Evolutionary conservation across 139 green algal genomes (phyloP), one percentile per base, ranked within the genome.

Genomic region (Coccomyxa sp.): DNA sequence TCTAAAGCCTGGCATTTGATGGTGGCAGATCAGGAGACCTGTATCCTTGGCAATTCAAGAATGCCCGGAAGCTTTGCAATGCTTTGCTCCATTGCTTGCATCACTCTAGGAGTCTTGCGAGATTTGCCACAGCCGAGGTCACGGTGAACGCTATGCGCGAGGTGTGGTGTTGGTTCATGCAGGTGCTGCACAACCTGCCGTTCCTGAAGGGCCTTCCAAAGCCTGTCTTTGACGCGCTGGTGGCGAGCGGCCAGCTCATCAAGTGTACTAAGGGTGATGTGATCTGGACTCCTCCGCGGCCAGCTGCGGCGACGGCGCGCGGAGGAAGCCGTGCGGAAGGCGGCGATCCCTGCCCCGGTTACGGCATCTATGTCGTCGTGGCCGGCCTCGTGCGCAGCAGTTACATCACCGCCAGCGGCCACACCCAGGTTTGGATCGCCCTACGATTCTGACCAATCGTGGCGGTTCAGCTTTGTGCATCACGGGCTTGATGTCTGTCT

Each of bases 141-240:
- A 51, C 38, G 38, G 38, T 51, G 38, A 11, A 51, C 7, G 38
- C 38, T 51, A 7, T 51, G 38, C 7, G 3, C 7, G 38, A 51
- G 38, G 7, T 51, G 38, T 51, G 38, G 7, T 3, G 4, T 28
- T 25, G 63, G 21, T 71, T 71, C 9, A 4, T 71, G n/a, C 83
- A 93, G 84, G 88, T 95, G 63, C 74, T 95, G 81, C 77, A 81
- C 17, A 84, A 84, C 57, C 82, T 94, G 85, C 91, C 91, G 9
- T 94, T 93, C 86, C 83, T 95, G 75, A 58, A 84, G 31, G 58
- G 84, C 77, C n/a, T 81, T 23, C 79, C 87, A 14, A 67, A 85
- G 45, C 30, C 57, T 9, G 17, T 89, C 15, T 88, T 87, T 23
- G 80, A 84, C 14, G n/a, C 71, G n/a, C 66, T 91, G 77, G 75